Conservation (phyloP, 192 early-diverging fungal species). For the Globomyces pollinis-pini region DNA sequence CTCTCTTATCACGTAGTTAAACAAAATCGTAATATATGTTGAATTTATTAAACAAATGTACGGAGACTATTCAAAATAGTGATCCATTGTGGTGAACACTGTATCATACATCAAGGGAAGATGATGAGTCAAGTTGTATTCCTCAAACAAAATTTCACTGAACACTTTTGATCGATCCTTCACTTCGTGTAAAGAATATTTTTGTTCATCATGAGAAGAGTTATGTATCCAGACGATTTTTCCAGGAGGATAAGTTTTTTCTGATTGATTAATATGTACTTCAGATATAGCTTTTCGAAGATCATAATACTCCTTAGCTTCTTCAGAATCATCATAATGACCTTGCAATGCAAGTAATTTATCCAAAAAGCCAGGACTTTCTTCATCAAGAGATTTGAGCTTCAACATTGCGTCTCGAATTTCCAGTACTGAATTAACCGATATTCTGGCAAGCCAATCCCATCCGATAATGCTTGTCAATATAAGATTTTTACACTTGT, state of each 20-base stretch:
- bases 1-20: too few species aligned
- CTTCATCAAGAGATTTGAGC: neutral
- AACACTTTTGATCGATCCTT: constrained; percentile 13
- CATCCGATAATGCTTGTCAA: constrained; percentile 71
- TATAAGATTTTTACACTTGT: constrained; percentile 58
- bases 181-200: constrained; percentile 13
- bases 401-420: neutral
- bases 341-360: neutral
- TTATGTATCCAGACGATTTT: constrained; percentile 23
- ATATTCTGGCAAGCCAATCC: constrained; percentile 70
- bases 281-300: neutral
- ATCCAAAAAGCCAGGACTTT: constrained; percentile 42
- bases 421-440: constrained; percentile 67
- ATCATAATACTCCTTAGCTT: neutral
- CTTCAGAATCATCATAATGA: constrained; percentile 9
- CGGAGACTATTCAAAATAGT: too few species aligned
- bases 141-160: constrained; percentile 26
- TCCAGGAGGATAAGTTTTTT: constrained; percentile 26
- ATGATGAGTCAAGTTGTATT: neutral
- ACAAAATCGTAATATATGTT: too few species aligned
- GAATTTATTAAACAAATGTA: too few species aligned
- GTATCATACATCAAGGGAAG: neutral
- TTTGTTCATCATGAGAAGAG: neutral
- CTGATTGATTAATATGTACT: constrained; percentile 8
- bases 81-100: too few species aligned